Conservation (phyloP, 2,329 filamentous ascomycete species). For the Alternaria sp. region DNA sequence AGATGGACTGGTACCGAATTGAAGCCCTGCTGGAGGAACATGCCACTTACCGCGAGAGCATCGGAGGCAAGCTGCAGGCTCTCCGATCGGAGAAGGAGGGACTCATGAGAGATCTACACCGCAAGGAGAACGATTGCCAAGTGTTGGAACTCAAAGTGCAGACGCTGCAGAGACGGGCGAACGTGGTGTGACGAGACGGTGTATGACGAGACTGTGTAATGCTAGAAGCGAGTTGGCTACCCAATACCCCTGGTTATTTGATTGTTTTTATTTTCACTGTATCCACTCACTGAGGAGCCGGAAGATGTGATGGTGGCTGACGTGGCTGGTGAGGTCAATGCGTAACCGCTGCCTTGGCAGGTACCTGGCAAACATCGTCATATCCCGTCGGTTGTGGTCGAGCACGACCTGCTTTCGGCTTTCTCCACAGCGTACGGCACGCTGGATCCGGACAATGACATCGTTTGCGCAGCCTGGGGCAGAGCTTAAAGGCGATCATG, state of each 20-base stretch:
- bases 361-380: constrained; percentile 23
- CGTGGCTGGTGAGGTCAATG: constrained; percentile 9
- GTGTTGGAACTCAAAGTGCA: constrained; percentile 46
- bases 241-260: not conserved
- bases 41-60: constrained; percentile 46
- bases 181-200: constrained; percentile 9
- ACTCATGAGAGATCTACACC: constrained; percentile 47
- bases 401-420: constrained; percentile 1
- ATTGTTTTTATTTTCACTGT: not conserved
- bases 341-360: constrained; percentile 19
- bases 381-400: constrained; percentile 1
- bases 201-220: not conserved
- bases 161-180: constrained; percentile 35
- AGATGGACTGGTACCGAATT: constrained; percentile 42
- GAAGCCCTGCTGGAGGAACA: constrained; percentile 51
- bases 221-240: not conserved
- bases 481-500: constrained; percentile 4
- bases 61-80: constrained; percentile 46
- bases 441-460: constrained; percentile 9
- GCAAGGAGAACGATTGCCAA: constrained; percentile 50
- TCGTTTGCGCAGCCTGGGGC: not conserved
- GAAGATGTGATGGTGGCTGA: constrained; percentile 5
- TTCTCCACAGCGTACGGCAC: not conserved
- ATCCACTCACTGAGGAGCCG: not conserved
- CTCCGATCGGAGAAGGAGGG: constrained; percentile 51